A percentile compares a stretch with the other conserved stretches of the same genome.
These are phyloP conservation scores for Trichosporon asahii DNA, from an alignment of 1,284 basidiomycete genomes.

Conservation along the genomic window DNA sequence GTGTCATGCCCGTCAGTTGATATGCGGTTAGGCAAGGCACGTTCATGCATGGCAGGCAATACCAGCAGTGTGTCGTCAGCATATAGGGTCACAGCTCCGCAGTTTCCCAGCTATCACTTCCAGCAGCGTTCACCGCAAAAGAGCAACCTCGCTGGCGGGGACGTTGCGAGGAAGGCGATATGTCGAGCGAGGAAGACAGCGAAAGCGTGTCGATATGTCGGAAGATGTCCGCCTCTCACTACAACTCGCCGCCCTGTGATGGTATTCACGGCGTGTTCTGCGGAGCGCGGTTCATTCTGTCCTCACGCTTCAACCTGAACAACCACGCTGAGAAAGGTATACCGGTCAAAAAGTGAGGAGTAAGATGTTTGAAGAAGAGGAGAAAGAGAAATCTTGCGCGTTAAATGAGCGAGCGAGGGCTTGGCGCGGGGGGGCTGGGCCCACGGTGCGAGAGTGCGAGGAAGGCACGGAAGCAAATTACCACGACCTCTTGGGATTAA, in stretches of 20 bases:
- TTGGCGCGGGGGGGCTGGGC: no score
- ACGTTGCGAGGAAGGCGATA: not conserved
- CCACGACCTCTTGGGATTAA: not conserved
- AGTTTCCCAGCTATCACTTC: not conserved
- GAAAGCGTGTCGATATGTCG: not conserved
- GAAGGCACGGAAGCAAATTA: not conserved
- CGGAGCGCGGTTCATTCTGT: conserved; percentile 8
- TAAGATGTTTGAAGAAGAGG: conserved; percentile 6
- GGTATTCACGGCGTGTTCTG: conserved; percentile 7
- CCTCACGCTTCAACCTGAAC: conserved; percentile 7
- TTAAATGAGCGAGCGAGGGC: not conserved
- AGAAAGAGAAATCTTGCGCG: not conserved
- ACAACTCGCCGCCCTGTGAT: conserved; percentile 2
- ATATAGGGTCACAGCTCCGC: not conserved
- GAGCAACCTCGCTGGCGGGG: not conserved
- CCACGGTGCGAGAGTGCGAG: not conserved
- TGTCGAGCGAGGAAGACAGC: not conserved
- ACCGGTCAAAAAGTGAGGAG: conserved; percentile 9
- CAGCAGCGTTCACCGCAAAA: no score
- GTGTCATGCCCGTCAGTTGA: not conserved
- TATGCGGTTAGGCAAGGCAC: not conserved
- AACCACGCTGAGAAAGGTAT: conserved; percentile 8
- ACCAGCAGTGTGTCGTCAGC: not conserved
- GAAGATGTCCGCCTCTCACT: conserved; percentile 8
- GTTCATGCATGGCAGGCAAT: not conserved